phyloP scores from a whole-genome alignment of 305 asterid species.

The Fraxinus xanthoxyloides region DNA sequence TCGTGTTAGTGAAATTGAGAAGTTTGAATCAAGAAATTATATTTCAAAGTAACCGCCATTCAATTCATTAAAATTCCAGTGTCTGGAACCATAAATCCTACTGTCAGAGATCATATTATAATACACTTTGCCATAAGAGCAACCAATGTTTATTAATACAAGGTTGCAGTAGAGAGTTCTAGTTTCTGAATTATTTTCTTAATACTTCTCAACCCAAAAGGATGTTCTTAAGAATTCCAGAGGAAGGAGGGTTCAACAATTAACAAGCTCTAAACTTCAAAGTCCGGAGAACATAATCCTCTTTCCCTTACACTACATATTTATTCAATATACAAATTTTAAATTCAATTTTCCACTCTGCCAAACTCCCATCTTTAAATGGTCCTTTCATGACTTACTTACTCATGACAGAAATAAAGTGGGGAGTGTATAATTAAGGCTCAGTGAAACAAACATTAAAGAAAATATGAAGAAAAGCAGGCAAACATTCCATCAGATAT shows the following conservation, averaged over 20 bases:
- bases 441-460: conserved; percentile 11
- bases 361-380: background rate
- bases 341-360: background rate
- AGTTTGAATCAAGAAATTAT: conserved; percentile 1
- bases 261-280: conserved; percentile 15
- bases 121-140: background rate
- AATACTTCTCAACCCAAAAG: conserved; percentile 5
- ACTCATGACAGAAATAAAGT: background rate
- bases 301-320: background rate
- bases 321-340: background rate
- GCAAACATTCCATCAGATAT: background rate
- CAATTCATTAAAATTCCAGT: conserved; percentile 3
- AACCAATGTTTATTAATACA: conserved; percentile 3
- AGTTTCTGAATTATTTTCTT: conserved; percentile 6
- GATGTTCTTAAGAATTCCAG: background rate
- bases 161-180: background rate
- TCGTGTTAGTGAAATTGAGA: conserved; percentile 20
- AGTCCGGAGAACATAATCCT: conserved; percentile 9
- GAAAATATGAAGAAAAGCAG: conserved; percentile 10
- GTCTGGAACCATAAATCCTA: background rate
- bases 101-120: background rate
- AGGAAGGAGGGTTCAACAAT: conserved; percentile 7
- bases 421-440: conserved; percentile 10
- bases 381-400: background rate
- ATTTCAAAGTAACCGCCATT: background rate